Conservation (phyloP, 345 rosid genomes). For the Barbarea vulgaris region DNA sequence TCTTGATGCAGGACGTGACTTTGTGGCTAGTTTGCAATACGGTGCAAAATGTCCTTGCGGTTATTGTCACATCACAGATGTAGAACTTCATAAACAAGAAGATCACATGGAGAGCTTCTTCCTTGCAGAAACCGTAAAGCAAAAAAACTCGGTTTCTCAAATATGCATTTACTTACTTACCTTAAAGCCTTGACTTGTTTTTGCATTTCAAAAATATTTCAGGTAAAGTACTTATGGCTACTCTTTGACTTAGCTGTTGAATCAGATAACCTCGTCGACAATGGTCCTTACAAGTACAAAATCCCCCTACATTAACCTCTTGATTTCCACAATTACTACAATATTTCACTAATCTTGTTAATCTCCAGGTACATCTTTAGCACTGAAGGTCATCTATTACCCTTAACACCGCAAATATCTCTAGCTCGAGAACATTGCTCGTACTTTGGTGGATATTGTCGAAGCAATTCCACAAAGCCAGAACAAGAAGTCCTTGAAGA, state of each 20-base stretch:
- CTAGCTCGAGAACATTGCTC: constrained; percentile 82
- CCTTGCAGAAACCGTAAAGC: constrained; percentile 93
- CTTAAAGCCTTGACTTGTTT: constrained; percentile 11
- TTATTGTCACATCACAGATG: constrained; percentile 93
- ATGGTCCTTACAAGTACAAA: constrained; percentile 98
- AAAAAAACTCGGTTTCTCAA: constrained; percentile 1
- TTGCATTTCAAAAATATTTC: constrained; percentile 26
- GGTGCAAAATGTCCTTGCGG: constrained; percentile 97
- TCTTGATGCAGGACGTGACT: constrained; percentile 93
- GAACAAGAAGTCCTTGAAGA: constrained; percentile 33
- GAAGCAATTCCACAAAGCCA: constrained; percentile 43
- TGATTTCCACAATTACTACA: background rate
- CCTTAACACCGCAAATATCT: constrained; percentile 89
- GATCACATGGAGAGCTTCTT: constrained; percentile 99
- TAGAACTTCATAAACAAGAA: constrained; percentile 80
- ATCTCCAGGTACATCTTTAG: constrained; percentile 74
- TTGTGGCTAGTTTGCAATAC: constrained; percentile 92
- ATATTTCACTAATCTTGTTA: constrained; percentile 1
- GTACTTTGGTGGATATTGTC: constrained; percentile 82
- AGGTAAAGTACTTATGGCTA: constrained; percentile 98
- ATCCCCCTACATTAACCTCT: background rate
- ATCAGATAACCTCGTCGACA: constrained; percentile 91
- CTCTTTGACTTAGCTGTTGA: constrained; percentile 93
- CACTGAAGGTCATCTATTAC: constrained; percentile 94
- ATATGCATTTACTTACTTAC: constrained; percentile 3